Percentiles rank a stretch among this genome's conserved stretches.
phyloP scores from a whole-genome alignment of 2,329 filamentous ascomycete species.

The Aspergillus proliferans region DNA sequence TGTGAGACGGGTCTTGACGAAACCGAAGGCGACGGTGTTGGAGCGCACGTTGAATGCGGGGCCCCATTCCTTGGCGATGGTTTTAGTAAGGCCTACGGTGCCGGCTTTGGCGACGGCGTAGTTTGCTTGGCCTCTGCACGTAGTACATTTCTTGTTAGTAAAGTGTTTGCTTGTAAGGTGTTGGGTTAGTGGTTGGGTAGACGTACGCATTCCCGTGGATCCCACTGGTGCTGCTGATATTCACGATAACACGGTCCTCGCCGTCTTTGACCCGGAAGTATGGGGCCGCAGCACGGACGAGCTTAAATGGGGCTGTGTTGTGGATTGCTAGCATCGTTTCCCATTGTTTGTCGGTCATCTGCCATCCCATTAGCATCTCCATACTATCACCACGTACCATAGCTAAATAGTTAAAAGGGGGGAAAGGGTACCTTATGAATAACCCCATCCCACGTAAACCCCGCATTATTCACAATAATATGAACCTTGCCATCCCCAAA shows the following conservation, averaged over 20 bases:
- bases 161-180: constrained; percentile 1
- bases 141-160: neutral
- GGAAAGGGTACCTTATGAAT: constrained; percentile 62
- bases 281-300: constrained; percentile 71
- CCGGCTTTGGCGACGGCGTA: constrained; percentile 82
- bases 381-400: neutral
- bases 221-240: constrained; percentile 75
- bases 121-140: constrained; percentile 66
- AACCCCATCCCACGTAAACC: constrained; percentile 88
- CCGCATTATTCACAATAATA: constrained; percentile 86
- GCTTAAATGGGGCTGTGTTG: constrained; percentile 77
- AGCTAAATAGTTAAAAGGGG: too few relatives aligned
- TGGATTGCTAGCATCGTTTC: constrained; percentile 80
- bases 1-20: constrained; percentile 73
- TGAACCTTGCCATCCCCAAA: constrained; percentile 86
- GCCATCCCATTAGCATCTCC: neutral
- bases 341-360: constrained; percentile 86
- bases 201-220: constrained; percentile 69
- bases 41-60: constrained; percentile 72
- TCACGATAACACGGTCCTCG: constrained; percentile 71
- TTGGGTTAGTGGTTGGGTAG: neutral
- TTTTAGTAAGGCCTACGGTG: constrained; percentile 75
- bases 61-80: constrained; percentile 89
- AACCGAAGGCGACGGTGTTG: constrained; percentile 79
- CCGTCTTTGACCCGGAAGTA: constrained; percentile 85